Conservation (phyloP, 2,329 filamentous ascomycete genomes). For the Penicillium sp. region DNA sequence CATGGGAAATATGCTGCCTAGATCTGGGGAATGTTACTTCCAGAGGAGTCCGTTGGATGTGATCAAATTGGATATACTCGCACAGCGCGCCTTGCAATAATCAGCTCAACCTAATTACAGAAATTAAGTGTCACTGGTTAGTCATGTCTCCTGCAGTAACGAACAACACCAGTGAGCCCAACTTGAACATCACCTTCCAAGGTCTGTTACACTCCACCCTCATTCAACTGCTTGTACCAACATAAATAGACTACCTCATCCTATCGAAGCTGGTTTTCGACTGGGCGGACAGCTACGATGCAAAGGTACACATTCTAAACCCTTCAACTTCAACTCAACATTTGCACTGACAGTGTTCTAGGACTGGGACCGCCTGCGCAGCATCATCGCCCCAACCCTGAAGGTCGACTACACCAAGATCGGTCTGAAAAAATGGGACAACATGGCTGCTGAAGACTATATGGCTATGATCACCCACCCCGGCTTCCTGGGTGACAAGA, state of each 20-base stretch:
- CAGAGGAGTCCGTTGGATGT: neutral
- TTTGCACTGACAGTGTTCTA: conserved; percentile 9
- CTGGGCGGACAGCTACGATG: conserved; percentile 47
- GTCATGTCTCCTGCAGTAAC: conserved; percentile 24
- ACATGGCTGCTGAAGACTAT: conserved; percentile 62
- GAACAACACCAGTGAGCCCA: conserved; percentile 38
- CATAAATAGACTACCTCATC: conserved; percentile 32
- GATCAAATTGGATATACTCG: conserved; percentile 1
- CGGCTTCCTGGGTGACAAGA: conserved; percentile 59
- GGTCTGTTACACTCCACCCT: conserved; percentile 5
- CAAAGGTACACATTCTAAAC: conserved; percentile 31
- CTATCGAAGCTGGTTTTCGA: conserved; percentile 40
- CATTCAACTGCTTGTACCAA: conserved; percentile 3
- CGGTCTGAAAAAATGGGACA: conserved; percentile 59
- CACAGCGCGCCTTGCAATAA: neutral
- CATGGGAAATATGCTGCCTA: neutral
- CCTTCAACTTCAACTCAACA: neutral
- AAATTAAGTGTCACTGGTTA: neutral
- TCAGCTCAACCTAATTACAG: neutral
- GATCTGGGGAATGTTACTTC: conserved; percentile 1
- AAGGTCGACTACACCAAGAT: conserved; percentile 67
- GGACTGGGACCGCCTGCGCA: conserved; percentile 43
- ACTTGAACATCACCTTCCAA: conserved; percentile 29
- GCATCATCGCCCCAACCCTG: conserved; percentile 44
- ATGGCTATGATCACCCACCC: conserved; percentile 58